Conservation (phyloP, 2,329 filamentous ascomycete species). For the Nakataea oryzae region DNA sequence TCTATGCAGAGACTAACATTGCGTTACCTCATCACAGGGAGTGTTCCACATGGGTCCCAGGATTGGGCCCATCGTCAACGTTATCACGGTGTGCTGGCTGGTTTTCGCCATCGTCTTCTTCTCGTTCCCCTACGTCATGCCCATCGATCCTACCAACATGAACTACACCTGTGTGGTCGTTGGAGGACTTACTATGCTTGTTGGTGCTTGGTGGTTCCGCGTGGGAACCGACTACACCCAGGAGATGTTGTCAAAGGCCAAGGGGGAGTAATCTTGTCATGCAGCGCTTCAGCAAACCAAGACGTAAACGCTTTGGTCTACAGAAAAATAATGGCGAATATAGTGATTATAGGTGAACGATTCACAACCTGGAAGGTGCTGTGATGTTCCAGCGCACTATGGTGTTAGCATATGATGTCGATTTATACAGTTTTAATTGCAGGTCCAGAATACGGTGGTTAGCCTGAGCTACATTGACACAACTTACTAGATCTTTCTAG, state of each 20-base stretch:
- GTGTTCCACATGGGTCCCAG: constrained; percentile 23
- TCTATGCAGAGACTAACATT: not conserved
- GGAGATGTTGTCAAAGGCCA: not conserved
- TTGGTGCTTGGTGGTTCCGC: not conserved
- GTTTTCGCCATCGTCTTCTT: constrained; percentile 31
- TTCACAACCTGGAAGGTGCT: too few relatives aligned
- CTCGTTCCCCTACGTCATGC: constrained; percentile 25
- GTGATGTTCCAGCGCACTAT: too few relatives aligned
- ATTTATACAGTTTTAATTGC: too few relatives aligned
- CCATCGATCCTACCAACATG: constrained; percentile 11
- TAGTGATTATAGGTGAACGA: too few relatives aligned
- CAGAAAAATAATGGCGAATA: too few relatives aligned
- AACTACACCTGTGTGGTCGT: constrained; percentile 33
- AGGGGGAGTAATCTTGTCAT: not conserved
- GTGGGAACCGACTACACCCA: not conserved
- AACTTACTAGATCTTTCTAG: too few relatives aligned
- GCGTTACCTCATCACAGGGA: constrained; percentile 9
- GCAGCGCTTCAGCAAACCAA: too few relatives aligned
- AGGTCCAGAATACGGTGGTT: too few relatives aligned
- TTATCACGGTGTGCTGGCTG: constrained; percentile 24
- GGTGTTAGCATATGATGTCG: too few relatives aligned
- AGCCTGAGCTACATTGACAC: too few relatives aligned
- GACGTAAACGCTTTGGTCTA: too few relatives aligned
- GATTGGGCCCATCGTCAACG: constrained; percentile 23
- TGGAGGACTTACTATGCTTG: not conserved